Conservation (phyloP, 2,329 filamentous ascomycete species). For the Neofusicoccum kwambonambiense region DNA sequence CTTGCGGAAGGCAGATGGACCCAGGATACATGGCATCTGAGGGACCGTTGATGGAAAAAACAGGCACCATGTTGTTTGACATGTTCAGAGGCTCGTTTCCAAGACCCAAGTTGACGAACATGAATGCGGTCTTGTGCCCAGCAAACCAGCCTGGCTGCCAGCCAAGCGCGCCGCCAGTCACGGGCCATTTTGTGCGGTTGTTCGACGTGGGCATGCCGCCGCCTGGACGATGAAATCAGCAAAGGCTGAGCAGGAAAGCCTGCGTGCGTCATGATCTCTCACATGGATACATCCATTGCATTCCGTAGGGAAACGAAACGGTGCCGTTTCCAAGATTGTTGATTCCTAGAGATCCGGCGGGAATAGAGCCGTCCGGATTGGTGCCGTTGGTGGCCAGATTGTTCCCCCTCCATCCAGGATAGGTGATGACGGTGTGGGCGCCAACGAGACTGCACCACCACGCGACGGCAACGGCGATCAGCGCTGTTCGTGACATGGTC, state of each 20-base stretch:
- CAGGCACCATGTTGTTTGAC: constrained; percentile 75
- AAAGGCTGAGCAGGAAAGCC: not conserved
- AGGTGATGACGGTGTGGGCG: constrained; percentile 81
- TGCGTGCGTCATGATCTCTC: constrained; percentile 41
- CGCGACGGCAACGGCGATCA: not conserved
- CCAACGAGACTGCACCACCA: constrained; percentile 46
- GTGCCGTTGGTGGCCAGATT: constrained; percentile 76
- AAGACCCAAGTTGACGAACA: constrained; percentile 90
- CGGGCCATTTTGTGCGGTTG: constrained; percentile 94
- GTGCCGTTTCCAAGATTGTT: constrained; percentile 41
- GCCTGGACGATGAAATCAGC: constrained; percentile 53
- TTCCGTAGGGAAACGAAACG: constrained; percentile 73
- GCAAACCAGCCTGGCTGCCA: constrained; percentile 96
- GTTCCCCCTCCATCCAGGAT: constrained; percentile 84
- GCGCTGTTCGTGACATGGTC: not conserved
- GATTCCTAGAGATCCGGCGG: constrained; percentile 46
- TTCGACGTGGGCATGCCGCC: constrained; percentile 74
- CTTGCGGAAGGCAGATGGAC: constrained; percentile 83
- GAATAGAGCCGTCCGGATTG: constrained; percentile 38
- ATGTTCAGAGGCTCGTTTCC: constrained; percentile 82
- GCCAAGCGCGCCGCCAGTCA: constrained; percentile 79
- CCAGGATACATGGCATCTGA: constrained; percentile 82
- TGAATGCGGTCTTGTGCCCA: constrained; percentile 75
- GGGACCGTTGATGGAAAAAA: constrained; percentile 81
- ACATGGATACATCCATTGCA: constrained; percentile 97